Evolutionary conservation across 345 rosid genomes (phyloP), one percentile per base, ranked within the genome.

Genomic region (Abelmoschus esculentus): DNA sequence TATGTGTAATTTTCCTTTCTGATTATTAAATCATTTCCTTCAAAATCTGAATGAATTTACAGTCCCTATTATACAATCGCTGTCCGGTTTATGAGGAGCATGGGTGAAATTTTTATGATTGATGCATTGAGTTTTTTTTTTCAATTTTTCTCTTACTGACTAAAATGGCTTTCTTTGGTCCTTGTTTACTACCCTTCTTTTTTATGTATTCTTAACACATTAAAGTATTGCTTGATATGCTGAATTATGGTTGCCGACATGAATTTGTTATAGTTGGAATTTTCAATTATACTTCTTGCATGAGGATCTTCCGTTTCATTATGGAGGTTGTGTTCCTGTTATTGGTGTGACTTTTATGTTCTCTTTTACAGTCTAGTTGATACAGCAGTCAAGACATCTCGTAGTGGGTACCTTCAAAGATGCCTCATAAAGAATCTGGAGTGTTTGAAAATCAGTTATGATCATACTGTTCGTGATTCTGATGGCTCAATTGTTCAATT

Each of bases 341-440:
- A 10, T 6, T 31, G 19, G 73, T 6, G 22, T 73, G 29, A 77
- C 63, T 46, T 65, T 72, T 65, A 19, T 79, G 55, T 65, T 69
- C 75, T 72, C 64, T 70, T 70, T 29, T 73, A 46, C 78, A 95
- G 99, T 84, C 84, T 95, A 66, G 99, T 95, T 77, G 97, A 95
- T 76, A 95, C 99, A 46, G 98, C 99, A 40, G 99, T 95, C 69
- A 95, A 95, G 79, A 95, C 99, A 78, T 95, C 99, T 62, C 96
- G 99, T 63, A 95, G 99, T 88, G 99, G 99, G 50, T 95, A 95
- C 85, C 89, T 95, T 58, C 99, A 95, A 75, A 90, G 99, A 78
- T 95, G 99, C 79, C 84, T 95, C 36, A 89, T 95, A 75, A 95
- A 95, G 82, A 95, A 95, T 79, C 96, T 95, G 6, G 99, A 95